These are phyloP conservation scores for Coffea canephora DNA, from an alignment of 257 asterid species.

Conservation along the genomic window DNA sequence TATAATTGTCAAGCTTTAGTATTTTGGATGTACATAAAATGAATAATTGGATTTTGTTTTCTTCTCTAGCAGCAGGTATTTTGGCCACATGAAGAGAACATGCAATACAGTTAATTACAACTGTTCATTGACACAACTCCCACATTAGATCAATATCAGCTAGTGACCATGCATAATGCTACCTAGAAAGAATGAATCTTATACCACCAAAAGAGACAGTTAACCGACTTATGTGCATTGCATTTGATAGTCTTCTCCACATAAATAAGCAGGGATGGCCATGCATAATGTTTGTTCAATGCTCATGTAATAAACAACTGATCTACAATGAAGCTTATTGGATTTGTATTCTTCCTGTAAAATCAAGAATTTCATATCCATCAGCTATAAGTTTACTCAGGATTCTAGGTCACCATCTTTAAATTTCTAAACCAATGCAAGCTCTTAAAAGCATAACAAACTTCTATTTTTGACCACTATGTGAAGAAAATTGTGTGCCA, in stretches of 20 bases:
- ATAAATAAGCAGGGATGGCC: neutral
- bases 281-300: neutral
- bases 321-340: no score
- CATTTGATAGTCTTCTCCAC: neutral
- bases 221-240: neutral
- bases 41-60: neutral
- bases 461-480: neutral
- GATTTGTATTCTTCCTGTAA: neutral
- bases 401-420: neutral
- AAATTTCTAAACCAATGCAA: neutral
- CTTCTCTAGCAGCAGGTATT: neutral
- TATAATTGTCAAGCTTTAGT: neutral
- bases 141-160: neutral
- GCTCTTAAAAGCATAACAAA: neutral
- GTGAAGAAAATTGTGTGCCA: neutral
- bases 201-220: neutral
- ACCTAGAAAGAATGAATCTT: neutral
- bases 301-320: neutral
- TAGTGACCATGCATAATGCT: neutral
- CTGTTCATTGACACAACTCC: neutral
- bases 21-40: neutral
- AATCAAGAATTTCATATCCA: neutral
- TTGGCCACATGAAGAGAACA: neutral
- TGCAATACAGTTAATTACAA: neutral
- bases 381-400: neutral